Conservation (phyloP, 2,329 filamentous ascomycete species). For the Mycosphaerella sp. region DNA sequence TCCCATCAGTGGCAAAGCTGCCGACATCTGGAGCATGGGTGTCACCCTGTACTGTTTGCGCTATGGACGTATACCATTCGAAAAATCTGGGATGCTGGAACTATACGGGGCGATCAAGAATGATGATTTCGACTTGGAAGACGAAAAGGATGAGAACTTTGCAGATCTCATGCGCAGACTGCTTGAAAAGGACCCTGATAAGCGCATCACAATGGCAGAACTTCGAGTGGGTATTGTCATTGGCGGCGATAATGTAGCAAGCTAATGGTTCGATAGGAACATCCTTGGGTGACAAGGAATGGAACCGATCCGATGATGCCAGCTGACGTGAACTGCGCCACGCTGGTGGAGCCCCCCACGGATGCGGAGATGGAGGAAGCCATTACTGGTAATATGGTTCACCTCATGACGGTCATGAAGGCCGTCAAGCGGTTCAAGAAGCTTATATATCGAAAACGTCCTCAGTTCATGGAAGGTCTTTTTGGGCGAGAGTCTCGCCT, state of each 20-base stretch:
- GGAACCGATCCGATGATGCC: slow-evolving; percentile 73
- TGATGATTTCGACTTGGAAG: slow-evolving; percentile 57
- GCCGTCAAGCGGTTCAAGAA: slow-evolving; percentile 84
- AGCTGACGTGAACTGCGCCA: slow-evolving; percentile 76
- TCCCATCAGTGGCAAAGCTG: slow-evolving; percentile 78
- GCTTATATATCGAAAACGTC: slow-evolving; percentile 55
- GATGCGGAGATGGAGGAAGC: slow-evolving; percentile 85
- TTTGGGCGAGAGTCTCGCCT: slow-evolving; percentile 53
- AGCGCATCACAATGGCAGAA: slow-evolving; percentile 75
- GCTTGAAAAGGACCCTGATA: slow-evolving; percentile 76
- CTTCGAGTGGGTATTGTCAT: slow-evolving; percentile 58
- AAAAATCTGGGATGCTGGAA: slow-evolving; percentile 69
- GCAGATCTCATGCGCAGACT: slow-evolving; percentile 65
- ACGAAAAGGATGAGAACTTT: slow-evolving; percentile 61
- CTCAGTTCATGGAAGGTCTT: slow-evolving; percentile 52
- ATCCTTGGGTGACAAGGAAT: slow-evolving; percentile 84
- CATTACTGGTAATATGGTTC: slow-evolving; percentile 82
- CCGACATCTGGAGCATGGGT: slow-evolving; percentile 98
- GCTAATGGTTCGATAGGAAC: slow-evolving; percentile 53
- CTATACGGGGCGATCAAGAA: slow-evolving; percentile 82
- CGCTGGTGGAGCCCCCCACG: slow-evolving; percentile 75
- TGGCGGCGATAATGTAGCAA: neutral
- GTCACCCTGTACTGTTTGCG: slow-evolving; percentile 88
- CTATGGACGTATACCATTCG: slow-evolving; percentile 84
- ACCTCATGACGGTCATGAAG: slow-evolving; percentile 83